These are phyloP conservation scores for Epichloe sylvatica DNA, from an alignment of 2,329 filamentous ascomycete genomes.

Conservation along the genomic window DNA sequence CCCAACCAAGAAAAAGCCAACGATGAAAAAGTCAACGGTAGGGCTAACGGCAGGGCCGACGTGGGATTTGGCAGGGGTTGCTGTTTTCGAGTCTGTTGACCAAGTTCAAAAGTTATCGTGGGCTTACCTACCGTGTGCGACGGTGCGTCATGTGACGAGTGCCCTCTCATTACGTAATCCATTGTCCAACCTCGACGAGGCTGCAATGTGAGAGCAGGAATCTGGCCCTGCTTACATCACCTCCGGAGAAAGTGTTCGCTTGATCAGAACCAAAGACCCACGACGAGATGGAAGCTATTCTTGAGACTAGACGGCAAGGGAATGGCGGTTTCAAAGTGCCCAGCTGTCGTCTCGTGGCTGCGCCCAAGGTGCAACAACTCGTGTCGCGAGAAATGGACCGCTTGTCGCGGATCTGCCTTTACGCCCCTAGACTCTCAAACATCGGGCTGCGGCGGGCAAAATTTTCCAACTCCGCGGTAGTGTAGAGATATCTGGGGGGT, in stretches of 20 bases:
- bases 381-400: neutral
- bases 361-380: neutral
- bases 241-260: no score
- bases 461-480: neutral
- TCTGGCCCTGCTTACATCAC: neutral
- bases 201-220: neutral
- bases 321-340: neutral
- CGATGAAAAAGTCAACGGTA: neutral
- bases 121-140: no score
- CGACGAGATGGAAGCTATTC: no score
- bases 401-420: neutral
- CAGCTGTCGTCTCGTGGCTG: neutral
- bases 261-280: no score
- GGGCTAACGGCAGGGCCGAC: neutral
- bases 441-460: neutral
- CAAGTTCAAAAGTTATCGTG: no score
- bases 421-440: neutral
- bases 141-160: no score
- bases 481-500: neutral
- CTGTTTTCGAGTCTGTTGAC: neutral
- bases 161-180: no score
- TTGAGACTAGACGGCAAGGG: neutral
- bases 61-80: neutral
- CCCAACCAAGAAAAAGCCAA: neutral
- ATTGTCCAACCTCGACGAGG: no score